phyloP scores from a whole-genome alignment of 441 rosid species.

The Capsella rubella region DNA sequence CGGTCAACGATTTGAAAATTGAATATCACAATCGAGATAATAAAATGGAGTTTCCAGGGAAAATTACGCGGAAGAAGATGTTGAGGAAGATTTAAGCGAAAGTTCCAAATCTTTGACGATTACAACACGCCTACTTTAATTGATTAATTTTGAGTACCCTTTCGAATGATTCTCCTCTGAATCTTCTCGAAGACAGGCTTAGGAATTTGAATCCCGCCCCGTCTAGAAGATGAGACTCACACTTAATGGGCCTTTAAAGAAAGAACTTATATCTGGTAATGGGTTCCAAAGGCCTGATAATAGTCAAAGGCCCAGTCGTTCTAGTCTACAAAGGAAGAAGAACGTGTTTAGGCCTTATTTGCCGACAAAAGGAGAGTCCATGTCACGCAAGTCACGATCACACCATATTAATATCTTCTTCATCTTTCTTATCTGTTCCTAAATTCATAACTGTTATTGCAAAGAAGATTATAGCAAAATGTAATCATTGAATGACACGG shows the following conservation, averaged over 20 bases:
- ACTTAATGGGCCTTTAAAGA: constrained; percentile 5
- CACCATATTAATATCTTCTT: no score
- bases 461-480: background rate
- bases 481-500: constrained; percentile 7
- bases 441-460: no score
- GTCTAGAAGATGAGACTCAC: background rate
- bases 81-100: background rate
- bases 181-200: no score
- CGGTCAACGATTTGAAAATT: no score
- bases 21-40: no score
- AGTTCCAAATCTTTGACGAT: constrained; percentile 27
- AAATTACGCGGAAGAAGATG: constrained; percentile 18
- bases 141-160: background rate
- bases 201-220: background rate
- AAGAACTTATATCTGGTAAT: background rate
- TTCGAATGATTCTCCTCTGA: no score
- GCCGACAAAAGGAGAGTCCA: background rate
- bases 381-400: background rate
- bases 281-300: constrained; percentile 11
- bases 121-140: background rate
- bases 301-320: no score
- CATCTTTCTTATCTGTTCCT: no score
- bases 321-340: no score
- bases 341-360: background rate
- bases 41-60: background rate